A percentile compares a stretch with the other conserved stretches of the same genome.
Evolutionary conservation across 2,329 filamentous ascomycete genomes (phyloP).

Genomic region (Penicillium thymicola): DNA sequence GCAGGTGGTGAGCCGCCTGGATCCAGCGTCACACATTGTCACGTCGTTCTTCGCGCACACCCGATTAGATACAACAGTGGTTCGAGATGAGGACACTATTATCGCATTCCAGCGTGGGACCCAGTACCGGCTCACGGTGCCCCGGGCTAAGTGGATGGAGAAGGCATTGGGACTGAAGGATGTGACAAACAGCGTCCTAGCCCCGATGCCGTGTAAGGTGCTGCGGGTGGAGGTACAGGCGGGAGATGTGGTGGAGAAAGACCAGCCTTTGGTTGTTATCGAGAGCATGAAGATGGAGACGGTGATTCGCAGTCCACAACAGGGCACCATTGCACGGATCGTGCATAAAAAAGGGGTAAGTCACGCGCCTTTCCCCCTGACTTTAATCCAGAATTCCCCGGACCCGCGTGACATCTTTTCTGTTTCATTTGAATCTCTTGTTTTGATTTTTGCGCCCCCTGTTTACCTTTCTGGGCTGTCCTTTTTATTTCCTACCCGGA

Average conservation of each 20-base stretch:
- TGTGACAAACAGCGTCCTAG: constrained; percentile 73
- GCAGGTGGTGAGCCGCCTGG: constrained; percentile 49
- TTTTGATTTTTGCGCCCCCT: background rate
- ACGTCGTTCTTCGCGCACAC: constrained; percentile 79
- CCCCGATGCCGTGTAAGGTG: constrained; percentile 98
- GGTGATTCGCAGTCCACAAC: constrained; percentile 72
- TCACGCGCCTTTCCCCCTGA: constrained; percentile 17
- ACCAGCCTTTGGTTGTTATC: constrained; percentile 83
- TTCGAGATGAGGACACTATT: constrained; percentile 52
- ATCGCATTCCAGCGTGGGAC: constrained; percentile 72
- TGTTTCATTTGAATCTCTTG: background rate
- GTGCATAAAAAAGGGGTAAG: constrained; percentile 72
- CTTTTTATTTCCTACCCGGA: no score
- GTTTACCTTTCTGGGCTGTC: background rate
- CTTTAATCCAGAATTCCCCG: constrained; percentile 6
- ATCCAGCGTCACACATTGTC: constrained; percentile 50
- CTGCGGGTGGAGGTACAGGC: constrained; percentile 82
- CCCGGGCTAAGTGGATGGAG: constrained; percentile 73
- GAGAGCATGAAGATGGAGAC: constrained; percentile 93
- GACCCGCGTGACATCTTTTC: background rate
- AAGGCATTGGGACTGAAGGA: constrained; percentile 84
- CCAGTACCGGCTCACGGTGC: constrained; percentile 55
- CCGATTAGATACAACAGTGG: constrained; percentile 73
- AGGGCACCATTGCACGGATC: constrained; percentile 67
- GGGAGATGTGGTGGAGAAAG: constrained; percentile 78